Conservation (phyloP, 257 asterid genomes). For the Parsonsia alboflavescens region DNA sequence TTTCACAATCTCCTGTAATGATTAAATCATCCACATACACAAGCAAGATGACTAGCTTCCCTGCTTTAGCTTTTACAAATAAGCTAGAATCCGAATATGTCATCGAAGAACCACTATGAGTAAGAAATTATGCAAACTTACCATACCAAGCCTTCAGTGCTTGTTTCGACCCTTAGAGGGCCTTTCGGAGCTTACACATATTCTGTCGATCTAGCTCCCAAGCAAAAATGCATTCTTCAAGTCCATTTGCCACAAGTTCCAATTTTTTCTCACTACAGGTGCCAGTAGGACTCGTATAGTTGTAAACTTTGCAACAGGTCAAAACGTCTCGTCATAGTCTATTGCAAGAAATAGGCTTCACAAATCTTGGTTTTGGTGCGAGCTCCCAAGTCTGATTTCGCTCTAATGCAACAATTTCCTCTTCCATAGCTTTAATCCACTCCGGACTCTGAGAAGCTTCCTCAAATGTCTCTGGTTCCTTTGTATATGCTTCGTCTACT, state of each 20-base stretch:
- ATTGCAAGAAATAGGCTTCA: conserved; percentile 7
- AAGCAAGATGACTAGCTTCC: too few relatives aligned
- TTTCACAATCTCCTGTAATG: too few relatives aligned
- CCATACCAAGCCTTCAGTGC: too few relatives aligned
- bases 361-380: conserved; percentile 6
- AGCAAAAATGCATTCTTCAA: too few relatives aligned
- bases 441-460: conserved; percentile 3
- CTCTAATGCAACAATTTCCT: neutral
- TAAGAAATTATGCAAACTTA: too few relatives aligned
- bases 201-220: too few relatives aligned
- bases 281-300: neutral
- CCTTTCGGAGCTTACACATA: too few relatives aligned
- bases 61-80: too few relatives aligned
- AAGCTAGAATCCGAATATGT: too few relatives aligned
- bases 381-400: conserved; percentile 6
- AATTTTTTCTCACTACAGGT: neutral
- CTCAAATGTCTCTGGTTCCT: conserved; percentile 11
- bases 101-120: too few relatives aligned
- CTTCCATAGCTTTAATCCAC: conserved; percentile 10
- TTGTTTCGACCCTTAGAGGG: too few relatives aligned
- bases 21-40: too few relatives aligned
- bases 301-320: neutral
- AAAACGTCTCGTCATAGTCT: neutral
- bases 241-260: neutral
- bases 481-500: conserved; percentile 2